Base-by-base conservation (phyloP, 2,329 filamentous ascomycete genomes). In the Blumeriella jaapii region DNA sequence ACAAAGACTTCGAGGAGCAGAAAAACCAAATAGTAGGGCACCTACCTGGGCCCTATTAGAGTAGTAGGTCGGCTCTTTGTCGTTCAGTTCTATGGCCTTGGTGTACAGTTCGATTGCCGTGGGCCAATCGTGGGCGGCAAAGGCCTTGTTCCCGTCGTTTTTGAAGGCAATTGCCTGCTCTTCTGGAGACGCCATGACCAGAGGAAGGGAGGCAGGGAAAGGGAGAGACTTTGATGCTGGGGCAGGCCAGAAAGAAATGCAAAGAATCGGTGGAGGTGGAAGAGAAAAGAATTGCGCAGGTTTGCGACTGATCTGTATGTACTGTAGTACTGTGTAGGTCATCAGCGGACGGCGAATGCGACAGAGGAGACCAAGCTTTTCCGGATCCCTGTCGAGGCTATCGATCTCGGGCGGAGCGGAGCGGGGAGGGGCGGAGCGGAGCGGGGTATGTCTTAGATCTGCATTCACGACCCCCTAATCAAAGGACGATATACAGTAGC, bases 121-220 rank as follows among this genome's bases (percentile, higher is more conserved):
- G 8, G 71, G 73, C 82, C 83, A 98, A 65, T 96, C 82, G 54
- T 94, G 85, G 19, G 76, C 68, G 38, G 78, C 75, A 62, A 96
- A 96, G 34, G 86, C 86, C 55, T 87, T 82, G 63, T 98, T 98
- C 58, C 91, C 91, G 61, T 93, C 73, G 60, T 93, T 81, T 67
- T 98, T 98, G 51, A 93, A 67, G 55, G 79, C 81, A 49, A 77
- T 71, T 34, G 89, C 89, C 59, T 82, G 75, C 58, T 82, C 77
- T 52, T 62, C 51, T 15, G 44, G 17, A 15, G 51, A 41, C 17
- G 46, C 31, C 53, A 55, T 55, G 38, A 13, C 25, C 5, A 9
- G 25, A 8, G 18, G 43, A 25, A 20, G 25, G 30, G 15, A 9
- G 22, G 14, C 16, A 17, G 17, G 31, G 26, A 30, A 10, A 6